Evolutionary conservation across 2,329 filamentous ascomycete genomes (phyloP).

Genomic region (Thelonectria olida): DNA sequence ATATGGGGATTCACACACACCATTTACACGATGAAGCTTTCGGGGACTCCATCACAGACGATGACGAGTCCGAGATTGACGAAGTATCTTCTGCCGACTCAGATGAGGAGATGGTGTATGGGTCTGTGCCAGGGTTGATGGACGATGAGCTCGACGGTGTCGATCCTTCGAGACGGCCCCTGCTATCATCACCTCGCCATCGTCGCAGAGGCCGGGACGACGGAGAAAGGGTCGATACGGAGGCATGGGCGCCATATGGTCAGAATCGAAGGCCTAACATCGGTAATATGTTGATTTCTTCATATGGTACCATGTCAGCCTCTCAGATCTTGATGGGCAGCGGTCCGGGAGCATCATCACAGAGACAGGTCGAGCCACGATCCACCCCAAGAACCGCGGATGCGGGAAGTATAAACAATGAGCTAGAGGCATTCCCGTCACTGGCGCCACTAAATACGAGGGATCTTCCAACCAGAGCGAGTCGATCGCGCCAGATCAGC

Average conservation of each 20-base stretch:
- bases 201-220: constrained; percentile 14
- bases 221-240: constrained; percentile 17
- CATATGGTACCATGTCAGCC: constrained; percentile 47
- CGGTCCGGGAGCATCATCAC: constrained; percentile 15
- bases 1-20: constrained; percentile 79
- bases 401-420: constrained; percentile 8
- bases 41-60: constrained; percentile 47
- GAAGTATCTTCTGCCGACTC: constrained; percentile 42
- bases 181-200: constrained; percentile 27
- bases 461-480: constrained; percentile 10
- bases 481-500: constrained; percentile 37
- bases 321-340: constrained; percentile 33
- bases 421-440: constrained; percentile 36
- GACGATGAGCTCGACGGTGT: constrained; percentile 37
- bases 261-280: constrained; percentile 23
- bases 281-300: constrained; percentile 26
- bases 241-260: constrained; percentile 27
- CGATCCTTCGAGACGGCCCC: constrained; percentile 31
- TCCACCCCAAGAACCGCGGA: constrained; percentile 21
- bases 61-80: constrained; percentile 45
- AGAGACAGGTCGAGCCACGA: constrained; percentile 16
- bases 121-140: constrained; percentile 39
- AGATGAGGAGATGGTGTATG: constrained; percentile 41
- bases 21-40: constrained; percentile 72
- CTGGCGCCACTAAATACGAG: constrained; percentile 28